Percentiles rank a stretch among this genome's conserved stretches.
phyloP scores from a whole-genome alignment of 495 filamentous ascomycete genomes.

The Eremomyces bilateralis region DNA sequence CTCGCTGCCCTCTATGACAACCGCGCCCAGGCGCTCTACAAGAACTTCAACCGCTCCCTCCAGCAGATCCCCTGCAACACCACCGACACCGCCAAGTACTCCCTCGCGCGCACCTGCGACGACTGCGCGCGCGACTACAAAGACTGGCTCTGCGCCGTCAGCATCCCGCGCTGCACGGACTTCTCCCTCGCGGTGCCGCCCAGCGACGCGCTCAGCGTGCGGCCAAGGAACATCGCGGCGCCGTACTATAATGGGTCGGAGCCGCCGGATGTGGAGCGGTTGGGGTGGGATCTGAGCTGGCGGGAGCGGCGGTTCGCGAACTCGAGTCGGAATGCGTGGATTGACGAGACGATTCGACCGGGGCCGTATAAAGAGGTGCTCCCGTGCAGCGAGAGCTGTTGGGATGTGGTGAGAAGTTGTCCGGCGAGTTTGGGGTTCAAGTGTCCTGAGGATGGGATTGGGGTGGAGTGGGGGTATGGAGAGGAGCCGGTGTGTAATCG shows the following conservation, averaged over 20 bases:
- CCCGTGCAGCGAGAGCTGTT: slow-evolving; percentile 69
- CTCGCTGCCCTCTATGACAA: slow-evolving; percentile 25
- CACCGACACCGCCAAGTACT: slow-evolving; percentile 46
- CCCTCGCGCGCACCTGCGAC: slow-evolving; percentile 48
- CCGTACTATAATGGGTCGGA: slow-evolving; percentile 41
- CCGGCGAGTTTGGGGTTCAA: slow-evolving; percentile 54
- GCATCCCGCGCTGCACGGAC: slow-evolving; percentile 78
- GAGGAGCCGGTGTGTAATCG: neutral
- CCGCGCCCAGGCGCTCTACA: slow-evolving; percentile 13
- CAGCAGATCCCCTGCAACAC: slow-evolving; percentile 72
- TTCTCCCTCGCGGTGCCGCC: slow-evolving; percentile 33
- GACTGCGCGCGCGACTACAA: slow-evolving; percentile 71
- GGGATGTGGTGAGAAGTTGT: slow-evolving; percentile 61
- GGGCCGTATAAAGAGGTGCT: slow-evolving; percentile 89
- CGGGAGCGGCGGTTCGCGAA: slow-evolving; percentile 3
- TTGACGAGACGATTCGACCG: slow-evolving; percentile 48
- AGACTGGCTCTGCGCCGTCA: slow-evolving; percentile 82
- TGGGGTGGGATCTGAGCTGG: slow-evolving; percentile 2
- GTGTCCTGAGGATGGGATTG: slow-evolving; percentile 43
- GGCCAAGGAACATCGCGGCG: slow-evolving; percentile 37
- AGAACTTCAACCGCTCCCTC: slow-evolving; percentile 61
- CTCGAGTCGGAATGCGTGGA: slow-evolving; percentile 34
- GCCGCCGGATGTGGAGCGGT: slow-evolving; percentile 6
- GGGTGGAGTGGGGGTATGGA: slow-evolving; percentile 47
- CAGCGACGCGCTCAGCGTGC: slow-evolving; percentile 22